Base-by-base conservation (phyloP, 73 alveolate species). In the Paramecium primaurelia region DNA sequence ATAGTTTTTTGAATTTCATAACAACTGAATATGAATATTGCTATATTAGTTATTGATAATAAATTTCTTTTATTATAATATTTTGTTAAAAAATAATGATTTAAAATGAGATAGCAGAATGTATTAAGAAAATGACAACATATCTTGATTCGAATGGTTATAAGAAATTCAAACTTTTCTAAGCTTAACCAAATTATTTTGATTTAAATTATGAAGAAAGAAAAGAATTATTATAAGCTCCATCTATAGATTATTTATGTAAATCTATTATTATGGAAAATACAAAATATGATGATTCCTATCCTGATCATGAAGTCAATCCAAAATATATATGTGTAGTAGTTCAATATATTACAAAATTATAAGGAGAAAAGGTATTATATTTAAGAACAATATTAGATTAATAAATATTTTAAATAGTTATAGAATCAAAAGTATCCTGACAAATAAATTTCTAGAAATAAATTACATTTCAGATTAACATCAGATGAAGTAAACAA, bases 321-420 rank as follows among this genome's bases (percentile, higher is more conserved):
- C 93, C 93, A 22, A 60, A 86, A 44, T 86, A 86, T 28, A 58
- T 86, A 2, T 51, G 93, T 86, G 90, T 86, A 18, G 93, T 86
- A 6, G 47, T 86, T 25, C 30, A 86, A 86, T 86, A 86, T 12
- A 58, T 86, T 20, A 86, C 90, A 14, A 86, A 86, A 58, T 11
- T 86, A 2, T 38, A 86, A 60, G 64, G 86, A 40, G 93, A 86
- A 40, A 86, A 86, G 58, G 92, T 84, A 84, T 51, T 8, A 5
- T 22, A 51, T 58, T 42, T 84, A 51, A 51, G 54, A 37, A 42
- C 38, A 84, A 16, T 37, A 58, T 37, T 51, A 84, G 87, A 51
- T 60, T 47, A 58, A 44, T 26, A 86, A 86, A 86, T 80, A 80
- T 47, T 80, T 32, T 80, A 80, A 49, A 44, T 25, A 80, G 28